Evolutionary conservation across 345 rosid genomes (phyloP), one percentile per base, ranked within the genome.

Genomic region (Eucalyptus marginata): DNA sequence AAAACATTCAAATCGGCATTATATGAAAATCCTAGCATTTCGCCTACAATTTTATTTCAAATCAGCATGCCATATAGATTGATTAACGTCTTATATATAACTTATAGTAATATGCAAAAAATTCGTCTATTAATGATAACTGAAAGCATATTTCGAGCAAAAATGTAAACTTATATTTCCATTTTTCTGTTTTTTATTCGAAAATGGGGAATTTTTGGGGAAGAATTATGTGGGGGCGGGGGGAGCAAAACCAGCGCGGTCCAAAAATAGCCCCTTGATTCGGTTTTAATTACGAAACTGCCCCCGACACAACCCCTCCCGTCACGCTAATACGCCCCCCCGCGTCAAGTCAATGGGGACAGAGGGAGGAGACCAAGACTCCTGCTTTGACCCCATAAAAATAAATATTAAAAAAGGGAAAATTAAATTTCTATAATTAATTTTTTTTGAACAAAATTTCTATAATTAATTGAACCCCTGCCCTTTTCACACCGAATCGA

Each of bases 81-180:
- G 56, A 51, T 51, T 0, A 20, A 22, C 22, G 7, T 51, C 56
- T 51, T 51, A 2, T 51, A 51, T 51, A 51, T 9, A 51, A 51
- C 56, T 51, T 51, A 51, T 7, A 51, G 56, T 51, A 18, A 51
- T 17, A 51, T 7, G 22, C 22, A 51, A 51, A 51, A 51, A 8
- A 51, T 7, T 1, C 1, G 4, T 51, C 56, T 20, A 17, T 51
- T 7, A 51, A 17, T 17, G 0, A 51, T 51, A 51, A 1, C 6
- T 51, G 9, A 51, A 51, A 51, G 54, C 22, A 51, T 51, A 51
- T 17, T 51, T 51, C 0, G 56, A 1, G 3, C 56, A 13, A 29
- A 13, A 62, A 29, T 62, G 15, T 15, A 7, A 66, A 31, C 79
- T 31, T 66, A 31, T 4, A 43, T 43, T 43, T 43, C 6, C 7